These are phyloP conservation scores for Plasmodium vivax DNA, from an alignment of 169 alveolate species.

Conservation along the genomic window DNA sequence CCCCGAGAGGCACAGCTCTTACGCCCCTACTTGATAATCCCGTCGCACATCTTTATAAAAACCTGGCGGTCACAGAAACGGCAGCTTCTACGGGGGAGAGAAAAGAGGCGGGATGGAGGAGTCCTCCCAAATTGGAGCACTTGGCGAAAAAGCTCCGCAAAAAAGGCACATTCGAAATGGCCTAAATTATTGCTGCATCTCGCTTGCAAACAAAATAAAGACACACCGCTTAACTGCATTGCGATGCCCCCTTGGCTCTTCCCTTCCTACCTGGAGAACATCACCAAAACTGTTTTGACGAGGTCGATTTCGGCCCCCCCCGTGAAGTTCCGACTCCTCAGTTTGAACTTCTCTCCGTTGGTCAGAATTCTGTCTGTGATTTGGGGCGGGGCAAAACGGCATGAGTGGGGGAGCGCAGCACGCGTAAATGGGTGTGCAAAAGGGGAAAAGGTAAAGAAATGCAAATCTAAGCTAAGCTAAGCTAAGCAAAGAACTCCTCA, in stretches of 20 bases:
- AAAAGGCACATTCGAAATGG: neutral
- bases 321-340: conserved; percentile 26
- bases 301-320: conserved; percentile 23
- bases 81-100: conserved; percentile 12
- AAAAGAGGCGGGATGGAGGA: neutral
- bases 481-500: neutral
- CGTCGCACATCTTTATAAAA: conserved; percentile 63
- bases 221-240: neutral
- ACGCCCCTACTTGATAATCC: conserved; percentile 39
- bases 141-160: neutral
- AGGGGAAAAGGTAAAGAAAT: neutral
- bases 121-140: neutral
- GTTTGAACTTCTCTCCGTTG: conserved; percentile 19
- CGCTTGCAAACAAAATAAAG: neutral
- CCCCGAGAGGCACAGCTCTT: neutral
- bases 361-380: conserved; percentile 26
- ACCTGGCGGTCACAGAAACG: conserved; percentile 54
- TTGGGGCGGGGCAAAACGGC: neutral
- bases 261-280: conserved; percentile 31
- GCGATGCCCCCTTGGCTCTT: neutral
- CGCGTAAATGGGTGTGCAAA: neutral
- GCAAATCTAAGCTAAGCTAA: neutral
- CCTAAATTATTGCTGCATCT: neutral
- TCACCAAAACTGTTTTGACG: conserved; percentile 27
- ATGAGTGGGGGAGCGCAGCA: neutral